Base-by-base conservation (phyloP, 202 grass and related monocot species). In the Bolboschoenoplectus hybrid region DNA sequence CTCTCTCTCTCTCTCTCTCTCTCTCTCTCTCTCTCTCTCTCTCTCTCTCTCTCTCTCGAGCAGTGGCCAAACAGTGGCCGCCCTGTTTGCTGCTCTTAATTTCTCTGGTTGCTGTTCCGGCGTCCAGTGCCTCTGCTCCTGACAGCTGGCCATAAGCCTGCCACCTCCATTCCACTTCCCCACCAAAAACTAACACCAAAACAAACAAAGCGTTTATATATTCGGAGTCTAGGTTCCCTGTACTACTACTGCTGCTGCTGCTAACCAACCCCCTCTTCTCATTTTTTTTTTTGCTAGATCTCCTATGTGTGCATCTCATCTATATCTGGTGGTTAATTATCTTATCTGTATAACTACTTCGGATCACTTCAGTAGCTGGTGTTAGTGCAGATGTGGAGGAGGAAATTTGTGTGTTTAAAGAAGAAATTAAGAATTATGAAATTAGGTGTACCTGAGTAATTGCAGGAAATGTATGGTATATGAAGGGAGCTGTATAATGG, bases 91-190 rank as follows among this genome's bases (percentile, higher is more conserved):
- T 71, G 16, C 7, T 40, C 19, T 51, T 9, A 19, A 5, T 61
- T n/a, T 56, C 53, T 50, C 20, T 38, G 2, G 49, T 38, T 58
- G 16, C 53, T 80, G 52, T 58, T 80, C 75, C 75, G 53, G 36
- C 53, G 14, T 36, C 53, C 7, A 60, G 36, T 2, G 16, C 75
- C 75, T 80, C 75, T 80, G 53, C 52, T 80, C 53, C 38, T 60
- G 75, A 60, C 75, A 60, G 75, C 75, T 80, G 75, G 53, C 67
- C 19, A 19, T 36, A 12, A 32, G 11, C 35, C 81, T 84, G 47
- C n/a, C 62, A 68, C 61, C 51, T 50, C 66, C 81, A 53, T 17
- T 76, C n/a, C 36, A 9, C 6, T 7, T 47, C 52, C 46, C 13
- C 2, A 14, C 44, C 57, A n/a, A 61, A 61, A 17, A n/a, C 57